Evolutionary conservation across 2,329 filamentous ascomycete species (phyloP).

Genomic region (Penicillium corylophilum): DNA sequence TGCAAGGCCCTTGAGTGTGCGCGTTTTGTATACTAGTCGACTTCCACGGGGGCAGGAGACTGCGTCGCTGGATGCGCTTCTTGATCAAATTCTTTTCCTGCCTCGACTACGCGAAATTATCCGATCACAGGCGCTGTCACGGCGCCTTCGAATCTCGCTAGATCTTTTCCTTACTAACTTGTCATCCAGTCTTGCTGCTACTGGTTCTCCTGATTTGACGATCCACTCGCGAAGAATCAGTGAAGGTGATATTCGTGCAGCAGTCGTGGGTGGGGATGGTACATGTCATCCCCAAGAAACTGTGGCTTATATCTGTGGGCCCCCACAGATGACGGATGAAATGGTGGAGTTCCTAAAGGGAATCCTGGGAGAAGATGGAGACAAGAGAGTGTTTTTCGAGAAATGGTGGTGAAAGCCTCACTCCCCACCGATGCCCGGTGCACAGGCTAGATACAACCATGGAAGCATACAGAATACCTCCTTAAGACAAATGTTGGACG

Average conservation of each 20-base stretch:
- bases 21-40: constrained; percentile 64
- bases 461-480: too few species aligned
- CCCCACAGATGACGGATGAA: constrained; percentile 67
- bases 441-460: neutral
- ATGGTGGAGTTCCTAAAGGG: constrained; percentile 50
- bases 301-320: constrained; percentile 67
- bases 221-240: constrained; percentile 36
- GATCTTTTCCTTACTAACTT: constrained; percentile 38
- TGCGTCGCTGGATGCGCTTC: constrained; percentile 9
- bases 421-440: neutral
- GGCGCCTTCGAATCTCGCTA: constrained; percentile 30
- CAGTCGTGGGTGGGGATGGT: constrained; percentile 31
- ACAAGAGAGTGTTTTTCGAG: constrained; percentile 56
- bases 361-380: constrained; percentile 44
- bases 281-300: constrained; percentile 34
- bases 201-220: constrained; percentile 23
- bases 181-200: constrained; percentile 2
- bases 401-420: constrained; percentile 59
- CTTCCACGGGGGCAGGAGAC: constrained; percentile 22
- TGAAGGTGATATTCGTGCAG: constrained; percentile 36
- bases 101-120: constrained; percentile 44
- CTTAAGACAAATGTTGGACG: neutral
- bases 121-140: constrained; percentile 26
- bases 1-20: constrained; percentile 47
- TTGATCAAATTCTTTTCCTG: constrained; percentile 48